Base-by-base conservation (phyloP, 2,329 filamentous ascomycete species). In the Cercospora berteroae region DNA sequence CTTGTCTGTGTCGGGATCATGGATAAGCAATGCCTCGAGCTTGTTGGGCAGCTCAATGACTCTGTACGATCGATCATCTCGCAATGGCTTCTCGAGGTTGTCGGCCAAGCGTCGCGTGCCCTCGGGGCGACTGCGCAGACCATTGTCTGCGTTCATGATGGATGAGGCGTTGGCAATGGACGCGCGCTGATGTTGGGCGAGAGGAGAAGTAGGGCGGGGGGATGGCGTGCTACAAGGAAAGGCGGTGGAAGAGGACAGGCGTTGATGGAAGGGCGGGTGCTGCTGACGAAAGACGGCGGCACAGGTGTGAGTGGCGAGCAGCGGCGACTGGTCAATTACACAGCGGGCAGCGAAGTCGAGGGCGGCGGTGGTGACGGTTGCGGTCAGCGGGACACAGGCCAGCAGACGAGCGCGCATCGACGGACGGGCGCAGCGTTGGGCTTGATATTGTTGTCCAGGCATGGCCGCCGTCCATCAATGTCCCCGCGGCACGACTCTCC, bases 1-100 rank as follows among this genome's bases (percentile, higher is more conserved):
- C 85, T 98, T 98, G 84, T 99, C 95, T 7, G 95, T 97, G 70
- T 96, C 90, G 1, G 92, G 87, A 81, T 99, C 95, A 78, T 98
- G 94, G 65, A 98, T 95, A 60, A 99, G 83, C 18, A 99, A 84
- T 7, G 89, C 94, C 83, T 99, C 94, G 16, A 99, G 87, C 79
- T 94, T 86, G 80, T 99, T 99, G 57, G 87, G 83, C 63, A 99
- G 85, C 63, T 88, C 87, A 73, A 98, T 89, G 70, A 99, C 93
- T 66, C 94, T 87, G 79, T 99, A 99, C 33, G 88, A 86, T 63
- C 94, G 88, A 79, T 96, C 89, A 80, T 98, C 94, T 64, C 96
- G 85, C 71, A 89, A 88, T 5, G 93, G 92, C 76, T 91, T 93
- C 82, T 96, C 92, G 64, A 97, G 83, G 57, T 84, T 80, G 75